Evolutionary conservation across 345 rosid genomes (phyloP), one percentile per base, ranked within the genome.

Genomic region (Acer yangbiense): DNA sequence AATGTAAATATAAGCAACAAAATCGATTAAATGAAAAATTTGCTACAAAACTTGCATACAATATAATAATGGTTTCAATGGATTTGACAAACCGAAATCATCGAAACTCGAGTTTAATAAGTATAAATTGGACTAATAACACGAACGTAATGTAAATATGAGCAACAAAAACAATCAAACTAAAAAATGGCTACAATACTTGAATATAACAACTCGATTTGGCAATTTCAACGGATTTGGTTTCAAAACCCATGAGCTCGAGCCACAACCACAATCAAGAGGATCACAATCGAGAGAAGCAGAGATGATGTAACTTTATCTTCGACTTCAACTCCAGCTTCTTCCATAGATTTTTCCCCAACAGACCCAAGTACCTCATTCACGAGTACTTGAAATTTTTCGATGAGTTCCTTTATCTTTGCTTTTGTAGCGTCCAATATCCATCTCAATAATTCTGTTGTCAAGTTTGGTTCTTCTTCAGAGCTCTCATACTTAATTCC

Each of bases 261-360:
- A 11, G 87, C 82, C 76, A 86, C 68, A 17, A 89, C 79, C 11
- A 87, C 88, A 23, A 89, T 72, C 73, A 87, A 62, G 71, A 89
- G 77, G 44, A 86, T 85, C 23, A 83, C 79, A 43, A 89, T 67
- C 0, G 92, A 81, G 25, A 87, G 87, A 60, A 89, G 57, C 63
- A 87, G 65, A 0, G 92, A 87, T 1, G 89, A 89, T 41, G 69
- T 46, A 35, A 84, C 70, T 68, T 68, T 81, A 8, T 87, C 88
- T 0, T 85, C 81, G 25, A 81, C 6, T 4, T 75, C 46, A 3
- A 75, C 86, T 2, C n/a, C 20, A 23, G 68, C 65, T 64, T 65
- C 83, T 58, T 78, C 69, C 21, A 63, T 7, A 13, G 52, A 68
- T 21, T 39, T 68, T 50, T 65, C 43, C 4, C 18, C 86, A 7